Evolutionary conservation across 805 yeast genomes (phyloP).

Genomic region (Isabelozyma gotoi): DNA sequence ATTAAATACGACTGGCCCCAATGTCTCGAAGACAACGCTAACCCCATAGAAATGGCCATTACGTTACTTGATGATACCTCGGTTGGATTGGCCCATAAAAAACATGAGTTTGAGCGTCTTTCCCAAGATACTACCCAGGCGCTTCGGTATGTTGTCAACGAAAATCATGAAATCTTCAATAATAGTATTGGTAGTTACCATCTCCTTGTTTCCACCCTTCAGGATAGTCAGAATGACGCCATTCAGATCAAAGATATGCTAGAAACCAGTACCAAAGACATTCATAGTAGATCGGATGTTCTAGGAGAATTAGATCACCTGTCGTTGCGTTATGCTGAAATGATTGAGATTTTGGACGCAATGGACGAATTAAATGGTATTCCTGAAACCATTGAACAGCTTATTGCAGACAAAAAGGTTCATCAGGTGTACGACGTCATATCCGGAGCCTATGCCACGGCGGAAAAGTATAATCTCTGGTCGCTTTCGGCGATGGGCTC

Average conservation of each 20-base stretch:
- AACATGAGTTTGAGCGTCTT: constrained; percentile 62
- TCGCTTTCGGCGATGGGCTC: constrained; percentile 52
- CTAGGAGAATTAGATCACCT: constrained; percentile 65
- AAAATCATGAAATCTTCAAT: constrained; percentile 81
- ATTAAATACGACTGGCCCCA: constrained; percentile 46
- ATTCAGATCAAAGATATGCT: constrained; percentile 48
- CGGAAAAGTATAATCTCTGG: constrained; percentile 57
- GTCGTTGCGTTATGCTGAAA: constrained; percentile 60
- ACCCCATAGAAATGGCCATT: constrained; percentile 83
- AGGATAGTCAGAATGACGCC: constrained; percentile 63
- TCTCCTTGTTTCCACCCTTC: constrained; percentile 59
- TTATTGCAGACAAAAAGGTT: constrained; percentile 69
- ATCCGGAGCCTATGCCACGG: constrained; percentile 39
- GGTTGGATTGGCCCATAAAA: constrained; percentile 82
- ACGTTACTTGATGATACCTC: constrained; percentile 83
- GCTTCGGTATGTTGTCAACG: constrained; percentile 71
- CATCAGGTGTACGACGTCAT: constrained; percentile 61
- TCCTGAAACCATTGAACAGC: constrained; percentile 64
- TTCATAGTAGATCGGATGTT: constrained; percentile 53
- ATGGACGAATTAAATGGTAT: constrained; percentile 59
- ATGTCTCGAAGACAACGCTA: constrained; percentile 43
- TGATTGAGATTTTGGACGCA: constrained; percentile 67
- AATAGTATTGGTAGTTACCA: constrained; percentile 84
- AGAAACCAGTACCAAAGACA: constrained; percentile 46
- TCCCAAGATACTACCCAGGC: constrained; percentile 56